Evolutionary conservation across 192 early-diverging fungal species (phyloP).

Genomic region (Coemansia sp.): DNA sequence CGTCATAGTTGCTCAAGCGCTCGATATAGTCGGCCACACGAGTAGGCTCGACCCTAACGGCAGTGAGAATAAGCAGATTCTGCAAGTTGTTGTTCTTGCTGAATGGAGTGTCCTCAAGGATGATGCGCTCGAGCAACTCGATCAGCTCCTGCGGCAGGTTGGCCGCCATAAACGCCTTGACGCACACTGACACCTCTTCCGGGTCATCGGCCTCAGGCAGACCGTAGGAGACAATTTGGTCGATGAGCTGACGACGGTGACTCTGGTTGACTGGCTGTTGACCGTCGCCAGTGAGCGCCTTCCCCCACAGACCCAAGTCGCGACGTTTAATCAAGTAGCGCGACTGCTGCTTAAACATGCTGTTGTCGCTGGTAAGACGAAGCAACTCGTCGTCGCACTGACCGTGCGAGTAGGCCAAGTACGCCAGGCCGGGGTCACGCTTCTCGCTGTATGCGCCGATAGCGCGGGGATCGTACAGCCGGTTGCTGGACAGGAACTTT

Average conservation of each 20-base stretch:
- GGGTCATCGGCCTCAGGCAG: constrained; percentile 94
- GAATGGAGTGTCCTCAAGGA: constrained; percentile 89
- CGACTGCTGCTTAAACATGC: constrained; percentile 99
- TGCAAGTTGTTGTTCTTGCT: constrained; percentile 95
- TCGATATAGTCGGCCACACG: constrained; percentile 95
- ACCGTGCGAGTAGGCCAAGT: constrained; percentile 90
- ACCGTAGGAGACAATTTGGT: constrained; percentile 89
- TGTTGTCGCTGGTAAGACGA: constrained; percentile 95
- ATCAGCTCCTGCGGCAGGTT: constrained; percentile 95
- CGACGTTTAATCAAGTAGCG: constrained; percentile 92
- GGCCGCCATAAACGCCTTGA: constrained; percentile 98
- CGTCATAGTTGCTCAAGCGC: constrained; percentile 95
- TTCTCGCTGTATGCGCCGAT: constrained; percentile 99
- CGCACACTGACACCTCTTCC: constrained; percentile 95
- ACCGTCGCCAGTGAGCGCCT: constrained; percentile 67
- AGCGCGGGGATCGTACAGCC: constrained; percentile 85
- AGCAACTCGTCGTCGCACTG: constrained; percentile 94
- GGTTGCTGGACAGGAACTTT: constrained; percentile 75
- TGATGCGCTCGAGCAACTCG: constrained; percentile 94
- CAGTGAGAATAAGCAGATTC: constrained; percentile 96
- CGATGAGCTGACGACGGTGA: constrained; percentile 86
- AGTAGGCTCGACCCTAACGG: constrained; percentile 89
- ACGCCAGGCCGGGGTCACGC: constrained; percentile 95
- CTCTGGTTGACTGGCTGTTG: constrained; percentile 68
- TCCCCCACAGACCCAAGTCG: constrained; percentile 81